Base-by-base conservation (phyloP, 2,329 filamentous ascomycete genomes). In the Trichophaea hybrida region DNA sequence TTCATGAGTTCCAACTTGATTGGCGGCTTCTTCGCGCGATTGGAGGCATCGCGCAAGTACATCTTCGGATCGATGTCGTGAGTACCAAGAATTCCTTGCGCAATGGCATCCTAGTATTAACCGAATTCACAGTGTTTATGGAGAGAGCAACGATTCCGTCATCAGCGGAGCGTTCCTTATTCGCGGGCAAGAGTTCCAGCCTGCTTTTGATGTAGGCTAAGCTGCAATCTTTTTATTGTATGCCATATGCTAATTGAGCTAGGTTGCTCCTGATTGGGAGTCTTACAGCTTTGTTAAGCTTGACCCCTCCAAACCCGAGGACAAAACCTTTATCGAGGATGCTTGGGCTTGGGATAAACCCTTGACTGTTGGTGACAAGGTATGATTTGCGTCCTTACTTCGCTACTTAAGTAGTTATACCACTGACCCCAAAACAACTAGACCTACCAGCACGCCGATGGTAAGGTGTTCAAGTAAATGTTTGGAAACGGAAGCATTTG, bases 1-100 rank as follows among this genome's bases (percentile, higher is more conserved):
- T 98, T 98, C 86, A 98, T 98, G 93, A 91, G 88, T 69, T 88
- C 86, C 81, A 98, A 98, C 83, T 79, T 97, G 75, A 91, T 98
- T 73, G 90, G 87, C 76, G 93, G 93, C 74, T 95, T 98, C 83
- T 94, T 96, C 78, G 81, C 83, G 74, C 93, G 93, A 80, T 88
- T 98, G 63, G 93, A 98, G 81, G 93, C 74, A 66, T 95, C 88
- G 73, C 90, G 93, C 80, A 98, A 98, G 85, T 95, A 88, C 81
- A 76, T 98, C 73, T 97, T 98, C 77, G 93, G 93, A 70, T 83
- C 80, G 71, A 82, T 83, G 70, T 91, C 87, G 56, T 58, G 43
- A 52, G 56, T 58, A 52, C 6, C 13, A 38, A n/a, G 8, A 13
- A 33, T 13, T 34, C 15, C 6, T 50, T 32, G 6, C 8, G 13